Percentiles rank a stretch among this genome's conserved stretches.
Conservation (phyloP, 2,329 filamentous ascomycete genomes). For the Lasiodiplodia sp. region DNA sequence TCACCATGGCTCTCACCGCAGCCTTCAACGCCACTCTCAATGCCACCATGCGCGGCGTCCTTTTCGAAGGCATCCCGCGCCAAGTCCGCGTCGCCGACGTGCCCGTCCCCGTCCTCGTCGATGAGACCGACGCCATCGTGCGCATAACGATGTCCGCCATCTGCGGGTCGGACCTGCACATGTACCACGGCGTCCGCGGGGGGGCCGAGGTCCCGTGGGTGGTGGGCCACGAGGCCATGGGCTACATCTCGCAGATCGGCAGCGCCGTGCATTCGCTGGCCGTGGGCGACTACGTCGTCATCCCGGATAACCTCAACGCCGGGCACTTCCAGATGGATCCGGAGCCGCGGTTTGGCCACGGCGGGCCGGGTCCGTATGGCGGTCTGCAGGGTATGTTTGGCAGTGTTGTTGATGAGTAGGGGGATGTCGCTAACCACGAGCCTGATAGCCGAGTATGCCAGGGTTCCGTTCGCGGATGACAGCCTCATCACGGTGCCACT, state of each 20-base stretch:
- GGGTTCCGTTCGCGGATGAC: conserved; percentile 32
- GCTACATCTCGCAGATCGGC: conserved; percentile 31
- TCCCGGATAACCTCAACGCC: conserved; percentile 29
- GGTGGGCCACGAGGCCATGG: conserved; percentile 32
- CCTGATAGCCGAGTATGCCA: conserved; percentile 30
- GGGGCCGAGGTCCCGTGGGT: not conserved
- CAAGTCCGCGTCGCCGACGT: conserved; percentile 22
- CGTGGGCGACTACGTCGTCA: conserved; percentile 32
- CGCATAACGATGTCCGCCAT: conserved; percentile 45
- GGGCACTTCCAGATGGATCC: conserved; percentile 29
- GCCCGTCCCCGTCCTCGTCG: conserved; percentile 15
- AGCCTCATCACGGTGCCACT: not conserved
- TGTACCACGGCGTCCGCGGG: conserved; percentile 37
- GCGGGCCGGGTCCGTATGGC: too few species aligned
- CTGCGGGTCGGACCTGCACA: conserved; percentile 48
- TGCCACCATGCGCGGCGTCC: conserved; percentile 33
- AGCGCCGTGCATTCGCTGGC: conserved; percentile 22
- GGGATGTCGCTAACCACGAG: not conserved
- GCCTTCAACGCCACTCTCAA: not conserved
- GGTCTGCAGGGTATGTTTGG: not conserved
- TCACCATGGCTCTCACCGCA: too few species aligned
- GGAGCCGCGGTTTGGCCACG: not conserved
- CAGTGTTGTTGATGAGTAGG: too few species aligned
- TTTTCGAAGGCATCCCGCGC: not conserved
- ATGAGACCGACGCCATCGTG: conserved; percentile 46